A percentile compares a stretch with the other conserved stretches of the same genome.
These are phyloP conservation scores for Pochonia chlamydosporia DNA, from an alignment of 2,329 filamentous ascomycete species.

Conservation along the genomic window DNA sequence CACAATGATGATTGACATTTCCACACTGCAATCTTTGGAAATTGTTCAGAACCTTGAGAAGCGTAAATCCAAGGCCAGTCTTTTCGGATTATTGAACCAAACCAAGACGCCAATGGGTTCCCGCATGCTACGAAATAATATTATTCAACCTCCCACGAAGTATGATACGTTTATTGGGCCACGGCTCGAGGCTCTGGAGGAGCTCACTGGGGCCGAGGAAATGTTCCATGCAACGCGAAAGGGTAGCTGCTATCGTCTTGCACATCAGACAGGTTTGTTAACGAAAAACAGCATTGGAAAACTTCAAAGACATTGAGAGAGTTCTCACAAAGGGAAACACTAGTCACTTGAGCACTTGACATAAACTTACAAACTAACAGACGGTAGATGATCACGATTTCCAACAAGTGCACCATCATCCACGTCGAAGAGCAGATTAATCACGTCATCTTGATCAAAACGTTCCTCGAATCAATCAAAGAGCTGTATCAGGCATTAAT, in stretches of 20 bases:
- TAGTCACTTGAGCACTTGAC: neutral
- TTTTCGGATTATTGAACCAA: constrained; percentile 81
- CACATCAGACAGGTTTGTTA: neutral
- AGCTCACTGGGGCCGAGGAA: constrained; percentile 74
- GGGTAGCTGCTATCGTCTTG: constrained; percentile 36
- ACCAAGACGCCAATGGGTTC: constrained; percentile 85
- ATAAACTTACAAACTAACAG: neutral
- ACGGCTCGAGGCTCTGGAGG: constrained; percentile 77
- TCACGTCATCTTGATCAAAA: constrained; percentile 79
- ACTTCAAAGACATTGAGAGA: constrained; percentile 73
- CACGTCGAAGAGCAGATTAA: constrained; percentile 79
- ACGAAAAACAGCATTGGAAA: constrained; percentile 54
- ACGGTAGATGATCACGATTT: constrained; percentile 67
- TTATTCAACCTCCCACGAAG: constrained; percentile 80
- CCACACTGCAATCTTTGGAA: constrained; percentile 81
- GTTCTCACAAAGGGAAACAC: constrained; percentile 62
- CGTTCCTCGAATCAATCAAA: constrained; percentile 64
- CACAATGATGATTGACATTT: constrained; percentile 92
- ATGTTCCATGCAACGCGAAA: constrained; percentile 74
- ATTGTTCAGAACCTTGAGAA: constrained; percentile 82
- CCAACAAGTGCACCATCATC: constrained; percentile 57
- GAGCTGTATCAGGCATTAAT: constrained; percentile 63
- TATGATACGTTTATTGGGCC: constrained; percentile 58
- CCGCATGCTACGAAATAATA: constrained; percentile 74
- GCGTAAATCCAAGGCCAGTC: constrained; percentile 69